Conservation (phyloP, 2,329 filamentous ascomycete species). For the Herpotrichia juniperi region DNA sequence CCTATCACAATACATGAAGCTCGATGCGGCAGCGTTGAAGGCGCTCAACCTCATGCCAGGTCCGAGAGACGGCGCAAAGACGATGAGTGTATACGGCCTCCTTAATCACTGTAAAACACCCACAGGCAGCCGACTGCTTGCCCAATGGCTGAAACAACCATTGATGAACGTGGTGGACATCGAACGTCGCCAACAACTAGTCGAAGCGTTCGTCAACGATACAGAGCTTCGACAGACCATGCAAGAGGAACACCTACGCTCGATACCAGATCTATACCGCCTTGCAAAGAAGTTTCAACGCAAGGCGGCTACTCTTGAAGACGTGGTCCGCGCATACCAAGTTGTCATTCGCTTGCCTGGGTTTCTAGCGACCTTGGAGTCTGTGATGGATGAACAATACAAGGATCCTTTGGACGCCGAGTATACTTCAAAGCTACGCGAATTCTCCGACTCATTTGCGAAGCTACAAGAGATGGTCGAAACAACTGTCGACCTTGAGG, state of each 20-base stretch:
- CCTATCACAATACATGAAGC: constrained; percentile 95
- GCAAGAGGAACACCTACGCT: constrained; percentile 93
- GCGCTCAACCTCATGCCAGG: constrained; percentile 98
- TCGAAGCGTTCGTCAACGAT: constrained; percentile 92
- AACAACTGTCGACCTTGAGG: constrained; percentile 94
- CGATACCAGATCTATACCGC: constrained; percentile 92
- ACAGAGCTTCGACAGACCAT: constrained; percentile 93
- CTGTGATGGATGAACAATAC: constrained; percentile 94
- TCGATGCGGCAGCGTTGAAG: constrained; percentile 91
- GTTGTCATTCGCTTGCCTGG: constrained; percentile 90
- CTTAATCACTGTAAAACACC: constrained; percentile 98
- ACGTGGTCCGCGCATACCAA: constrained; percentile 94
- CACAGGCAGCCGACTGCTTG: constrained; percentile 83
- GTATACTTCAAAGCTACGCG: constrained; percentile 81
- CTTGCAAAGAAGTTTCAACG: constrained; percentile 94
- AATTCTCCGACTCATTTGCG: constrained; percentile 76
- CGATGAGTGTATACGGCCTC: constrained; percentile 93
- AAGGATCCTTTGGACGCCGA: constrained; percentile 83
- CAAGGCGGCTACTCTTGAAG: constrained; percentile 87
- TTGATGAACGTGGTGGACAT: constrained; percentile 91
- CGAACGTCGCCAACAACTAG: constrained; percentile 87
- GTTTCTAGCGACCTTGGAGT: constrained; percentile 86
- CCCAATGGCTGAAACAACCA: constrained; percentile 98
- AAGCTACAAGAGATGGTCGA: constrained; percentile 98
- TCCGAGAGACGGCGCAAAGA: constrained; percentile 91